phyloP scores from a whole-genome alignment of 116 monocot species.

The Dioscorea cayenensis region DNA sequence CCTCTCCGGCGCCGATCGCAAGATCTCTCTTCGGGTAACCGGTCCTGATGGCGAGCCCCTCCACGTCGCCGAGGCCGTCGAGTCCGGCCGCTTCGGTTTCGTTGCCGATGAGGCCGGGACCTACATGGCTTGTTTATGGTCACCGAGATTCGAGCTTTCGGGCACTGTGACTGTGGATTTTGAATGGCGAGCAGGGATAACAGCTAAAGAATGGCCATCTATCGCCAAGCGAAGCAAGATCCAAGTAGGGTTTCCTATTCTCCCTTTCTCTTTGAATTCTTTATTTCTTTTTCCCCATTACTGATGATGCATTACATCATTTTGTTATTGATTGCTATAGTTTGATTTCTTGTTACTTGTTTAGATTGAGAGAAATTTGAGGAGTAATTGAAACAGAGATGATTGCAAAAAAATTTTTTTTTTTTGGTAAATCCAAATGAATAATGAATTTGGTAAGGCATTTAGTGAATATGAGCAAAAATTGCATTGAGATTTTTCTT shows the following conservation, averaged over 20 bases:
- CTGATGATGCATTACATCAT: too few species aligned
- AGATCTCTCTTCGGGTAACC: constrained; percentile 20
- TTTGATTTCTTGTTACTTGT: too few species aligned
- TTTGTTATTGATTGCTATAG: neutral
- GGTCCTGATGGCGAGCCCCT: constrained; percentile 19
- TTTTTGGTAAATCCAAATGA: too few species aligned
- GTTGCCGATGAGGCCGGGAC: constrained; percentile 10
- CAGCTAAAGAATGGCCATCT: constrained; percentile 5
- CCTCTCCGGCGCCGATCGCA: constrained; percentile 5
- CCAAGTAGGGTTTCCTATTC: constrained; percentile 7
- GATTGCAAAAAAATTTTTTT: too few species aligned
- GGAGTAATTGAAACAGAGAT: too few species aligned
- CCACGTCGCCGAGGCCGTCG: constrained; percentile 18
- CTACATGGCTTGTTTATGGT: constrained; percentile 37
- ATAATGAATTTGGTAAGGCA: too few species aligned
- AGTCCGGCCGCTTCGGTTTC: constrained; percentile 26
- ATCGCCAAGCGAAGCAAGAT: constrained; percentile 18
- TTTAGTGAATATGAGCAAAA: too few species aligned
- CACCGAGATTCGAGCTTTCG: constrained; percentile 13
- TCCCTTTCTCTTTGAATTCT: neutral
- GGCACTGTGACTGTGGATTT: constrained; percentile 25
- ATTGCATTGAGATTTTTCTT: too few species aligned
- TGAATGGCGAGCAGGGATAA: constrained; percentile 23
- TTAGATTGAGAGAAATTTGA: too few species aligned
- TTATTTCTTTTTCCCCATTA: neutral